phyloP scores from a whole-genome alignment of 164 flowering plant species.

The Tinospora cordifolia region DNA sequence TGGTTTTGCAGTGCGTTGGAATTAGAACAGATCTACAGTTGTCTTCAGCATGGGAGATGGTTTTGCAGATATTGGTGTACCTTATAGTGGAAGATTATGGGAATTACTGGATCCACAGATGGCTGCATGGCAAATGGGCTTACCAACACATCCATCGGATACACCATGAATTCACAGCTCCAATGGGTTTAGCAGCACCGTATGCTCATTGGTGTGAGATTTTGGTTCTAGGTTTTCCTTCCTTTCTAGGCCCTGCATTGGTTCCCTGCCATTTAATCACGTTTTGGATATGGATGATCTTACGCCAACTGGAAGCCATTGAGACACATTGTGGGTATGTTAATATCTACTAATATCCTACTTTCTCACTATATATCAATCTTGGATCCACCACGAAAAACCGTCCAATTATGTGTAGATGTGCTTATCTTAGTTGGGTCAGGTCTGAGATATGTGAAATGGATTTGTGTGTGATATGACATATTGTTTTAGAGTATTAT shows the following conservation, averaged over 20 bases:
- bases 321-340: slow-evolving; percentile 91
- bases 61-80: slow-evolving; percentile 57
- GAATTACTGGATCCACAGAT: slow-evolving; percentile 80
- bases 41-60: slow-evolving; percentile 69
- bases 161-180: slow-evolving; percentile 90
- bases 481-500: too few species aligned
- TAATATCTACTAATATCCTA: too few species aligned
- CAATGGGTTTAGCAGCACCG: slow-evolving; percentile 73
- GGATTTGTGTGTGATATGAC: too few species aligned
- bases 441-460: too few species aligned
- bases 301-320: slow-evolving; percentile 84
- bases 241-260: slow-evolving; percentile 76
- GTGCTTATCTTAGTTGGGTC: too few species aligned
- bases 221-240: slow-evolving; percentile 71
- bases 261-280: slow-evolving; percentile 87
- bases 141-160: slow-evolving; percentile 73
- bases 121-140: slow-evolving; percentile 72
- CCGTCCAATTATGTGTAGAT: too few species aligned
- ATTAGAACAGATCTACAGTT: slow-evolving; percentile 67
- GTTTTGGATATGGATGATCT: slow-evolving; percentile 74
- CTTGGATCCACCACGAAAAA: too few species aligned
- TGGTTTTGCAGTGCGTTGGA: slow-evolving; percentile 53
- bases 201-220: slow-evolving; percentile 91
- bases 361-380: too few species aligned
- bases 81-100: slow-evolving; percentile 68